Conservation (phyloP, 495 filamentous ascomycete genomes). For the Lasiosphaeria miniovina region DNA sequence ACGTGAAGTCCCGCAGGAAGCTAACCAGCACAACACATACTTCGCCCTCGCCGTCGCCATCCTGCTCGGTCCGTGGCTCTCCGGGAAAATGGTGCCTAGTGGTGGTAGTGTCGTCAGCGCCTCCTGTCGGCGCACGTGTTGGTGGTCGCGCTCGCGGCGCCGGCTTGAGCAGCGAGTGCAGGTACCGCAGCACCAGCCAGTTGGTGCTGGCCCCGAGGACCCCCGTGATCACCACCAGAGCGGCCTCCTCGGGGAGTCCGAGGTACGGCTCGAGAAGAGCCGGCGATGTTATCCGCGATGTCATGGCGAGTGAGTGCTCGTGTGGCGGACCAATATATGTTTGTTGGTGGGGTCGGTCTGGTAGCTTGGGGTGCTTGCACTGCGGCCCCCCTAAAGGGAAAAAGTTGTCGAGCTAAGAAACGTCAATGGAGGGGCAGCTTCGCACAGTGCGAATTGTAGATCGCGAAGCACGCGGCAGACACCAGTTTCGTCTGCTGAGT, state of each 20-base stretch:
- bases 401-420: no score
- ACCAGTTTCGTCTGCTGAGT: no score
- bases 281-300: conserved; percentile 37
- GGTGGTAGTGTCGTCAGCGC: no score
- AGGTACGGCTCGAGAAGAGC: conserved; percentile 67
- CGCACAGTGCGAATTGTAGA: no score
- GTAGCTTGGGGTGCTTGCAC: no score
- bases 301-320: conserved; percentile 10
- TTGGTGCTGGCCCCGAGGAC: conserved; percentile 69
- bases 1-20: conserved; percentile 71
- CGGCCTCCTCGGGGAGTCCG: conserved; percentile 24
- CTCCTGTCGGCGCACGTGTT: conserved; percentile 3
- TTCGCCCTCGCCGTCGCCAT: conserved; percentile 9
- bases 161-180: conserved; percentile 54
- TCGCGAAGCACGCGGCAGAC: no score
- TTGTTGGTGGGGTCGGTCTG: no score
- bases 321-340: not conserved
- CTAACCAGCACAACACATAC: conserved; percentile 69
- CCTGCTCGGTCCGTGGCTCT: no score
- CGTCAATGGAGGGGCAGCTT: no score
- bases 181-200: conserved; percentile 67
- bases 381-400: no score
- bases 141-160: not conserved
- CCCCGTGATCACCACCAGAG: conserved; percentile 67
- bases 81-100: no score